These are phyloP conservation scores for Echium plantagineum DNA, from an alignment of 257 asterid genomes.

Conservation along the genomic window DNA sequence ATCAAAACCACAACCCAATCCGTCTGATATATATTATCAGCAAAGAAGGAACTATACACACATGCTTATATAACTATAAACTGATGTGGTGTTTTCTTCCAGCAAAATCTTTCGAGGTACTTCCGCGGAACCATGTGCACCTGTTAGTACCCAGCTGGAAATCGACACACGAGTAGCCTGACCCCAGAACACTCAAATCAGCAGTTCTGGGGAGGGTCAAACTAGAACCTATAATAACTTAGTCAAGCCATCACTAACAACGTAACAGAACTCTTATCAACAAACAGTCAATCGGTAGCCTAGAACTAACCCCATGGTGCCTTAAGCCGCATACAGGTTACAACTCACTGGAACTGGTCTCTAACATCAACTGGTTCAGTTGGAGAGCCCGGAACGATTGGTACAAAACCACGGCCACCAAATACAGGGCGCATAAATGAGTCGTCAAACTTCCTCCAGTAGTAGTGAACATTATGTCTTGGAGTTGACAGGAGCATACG, in stretches of 20 bases:
- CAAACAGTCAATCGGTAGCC: not conserved
- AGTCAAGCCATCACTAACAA: not conserved
- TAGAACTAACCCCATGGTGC: not conserved
- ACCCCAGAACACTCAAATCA: not conserved
- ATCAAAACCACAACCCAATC: too few species aligned
- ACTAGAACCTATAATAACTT: not conserved
- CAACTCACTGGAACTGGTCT: slow-evolving; percentile 17
- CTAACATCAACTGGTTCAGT: slow-evolving; percentile 18
- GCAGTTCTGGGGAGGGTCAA: not conserved
- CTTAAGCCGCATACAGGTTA: slow-evolving; percentile 2
- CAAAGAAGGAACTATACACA: not conserved
- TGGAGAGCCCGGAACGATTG: slow-evolving; percentile 26
- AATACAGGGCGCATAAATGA: slow-evolving; percentile 35
- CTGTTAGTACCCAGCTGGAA: not conserved
- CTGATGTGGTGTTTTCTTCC: not conserved
- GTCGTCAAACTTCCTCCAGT: slow-evolving; percentile 36
- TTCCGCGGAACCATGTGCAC: too few species aligned
- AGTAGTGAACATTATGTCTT: slow-evolving; percentile 56
- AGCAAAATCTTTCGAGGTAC: not conserved
- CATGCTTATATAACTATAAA: not conserved
- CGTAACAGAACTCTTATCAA: not conserved
- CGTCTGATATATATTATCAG: not conserved
- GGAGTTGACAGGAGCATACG: slow-evolving; percentile 70
- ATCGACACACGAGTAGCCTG: not conserved
- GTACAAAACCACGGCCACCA: slow-evolving; percentile 38